These are phyloP conservation scores for Hypomontagnella monticulosa DNA, from an alignment of 495 filamentous ascomycete genomes.

Conservation along the genomic window DNA sequence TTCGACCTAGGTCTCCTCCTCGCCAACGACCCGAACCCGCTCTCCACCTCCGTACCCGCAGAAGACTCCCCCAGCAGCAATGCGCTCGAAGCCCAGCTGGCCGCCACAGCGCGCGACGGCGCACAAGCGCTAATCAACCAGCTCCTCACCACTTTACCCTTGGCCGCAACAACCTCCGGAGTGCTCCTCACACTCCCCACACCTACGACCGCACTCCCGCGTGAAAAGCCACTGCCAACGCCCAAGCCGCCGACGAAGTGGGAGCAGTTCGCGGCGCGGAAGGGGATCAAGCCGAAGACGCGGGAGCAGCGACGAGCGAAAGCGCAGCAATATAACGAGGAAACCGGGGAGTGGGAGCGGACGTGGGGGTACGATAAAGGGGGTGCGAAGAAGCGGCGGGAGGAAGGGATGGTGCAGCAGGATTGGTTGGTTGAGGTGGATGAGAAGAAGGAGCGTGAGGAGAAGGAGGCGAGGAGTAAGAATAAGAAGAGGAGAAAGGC, in stretches of 20 bases:
- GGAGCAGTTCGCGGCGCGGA: conserved; percentile 93
- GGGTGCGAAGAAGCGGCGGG: conserved; percentile 76
- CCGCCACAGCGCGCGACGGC: conserved; percentile 79
- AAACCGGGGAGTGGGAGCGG: conserved; percentile 84
- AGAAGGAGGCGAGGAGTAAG: conserved; percentile 64
- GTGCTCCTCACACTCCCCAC: conserved; percentile 80
- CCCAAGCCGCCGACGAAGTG: conserved; percentile 88
- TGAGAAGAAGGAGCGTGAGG: conserved; percentile 74
- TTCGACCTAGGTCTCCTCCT: conserved; percentile 92
- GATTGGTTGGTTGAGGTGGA: conserved; percentile 94
- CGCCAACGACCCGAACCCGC: conserved; percentile 82
- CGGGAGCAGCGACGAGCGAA: conserved; percentile 62
- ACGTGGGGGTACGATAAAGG: conserved; percentile 93
- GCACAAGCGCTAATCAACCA: conserved; percentile 88
- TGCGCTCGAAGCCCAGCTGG: conserved; percentile 65
- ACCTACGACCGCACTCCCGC: conserved; percentile 73
- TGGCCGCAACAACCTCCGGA: conserved; percentile 69
- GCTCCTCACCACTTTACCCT: conserved; percentile 84
- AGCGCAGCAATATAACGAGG: conserved; percentile 86
- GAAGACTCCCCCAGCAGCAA: conserved; percentile 49
- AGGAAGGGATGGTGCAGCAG: conserved; percentile 59
- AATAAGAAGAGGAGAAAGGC: conserved; percentile 76
- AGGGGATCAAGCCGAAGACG: conserved; percentile 88
- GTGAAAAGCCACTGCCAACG: conserved; percentile 87
- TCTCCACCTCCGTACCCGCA: conserved; percentile 58